Percentiles rank a stretch among this genome's conserved stretches.
Evolutionary conservation across 2,329 filamentous ascomycete species (phyloP).

Genomic region (Aspergillus brunneoviolaceus): DNA sequence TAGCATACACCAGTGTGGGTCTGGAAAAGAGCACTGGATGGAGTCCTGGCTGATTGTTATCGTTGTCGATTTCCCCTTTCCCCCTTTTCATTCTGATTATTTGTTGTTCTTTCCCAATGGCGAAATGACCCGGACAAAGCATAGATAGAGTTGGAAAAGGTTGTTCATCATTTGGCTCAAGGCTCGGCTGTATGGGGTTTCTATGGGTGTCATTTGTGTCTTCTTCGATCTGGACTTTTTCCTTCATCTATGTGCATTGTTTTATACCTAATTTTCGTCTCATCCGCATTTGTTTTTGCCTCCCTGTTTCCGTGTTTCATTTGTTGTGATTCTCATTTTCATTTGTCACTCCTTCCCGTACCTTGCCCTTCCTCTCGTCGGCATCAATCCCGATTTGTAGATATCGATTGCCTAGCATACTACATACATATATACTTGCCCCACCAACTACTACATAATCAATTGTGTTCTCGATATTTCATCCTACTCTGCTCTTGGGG

Average conservation of each 20-base stretch:
- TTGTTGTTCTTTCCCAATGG: conserved; percentile 18
- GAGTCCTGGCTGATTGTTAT: conserved; percentile 26
- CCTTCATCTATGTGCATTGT: conserved; percentile 4
- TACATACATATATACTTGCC: neutral
- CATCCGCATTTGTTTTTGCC: neutral
- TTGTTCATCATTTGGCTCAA: conserved; percentile 10
- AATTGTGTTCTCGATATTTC: too few relatives aligned
- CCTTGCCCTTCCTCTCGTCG: neutral
- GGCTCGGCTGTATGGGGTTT: conserved; percentile 23
- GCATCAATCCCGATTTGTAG: neutral
- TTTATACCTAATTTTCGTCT: conserved; percentile 7
- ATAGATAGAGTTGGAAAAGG: conserved; percentile 26
- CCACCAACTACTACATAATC: neutral
- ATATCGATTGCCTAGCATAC: neutral
- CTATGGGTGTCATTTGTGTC: conserved; percentile 18
- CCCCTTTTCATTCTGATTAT: conserved; percentile 10
- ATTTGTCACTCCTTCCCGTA: neutral
- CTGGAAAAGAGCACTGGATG: conserved; percentile 22
- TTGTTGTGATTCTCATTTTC: neutral
- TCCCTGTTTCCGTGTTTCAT: neutral
- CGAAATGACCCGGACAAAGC: conserved; percentile 24
- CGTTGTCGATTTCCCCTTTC: conserved; percentile 13
- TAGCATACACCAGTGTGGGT: conserved; percentile 21
- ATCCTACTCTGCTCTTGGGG: too few relatives aligned
- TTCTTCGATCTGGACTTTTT: conserved; percentile 8